Conservation (phyloP, 2,329 filamentous ascomycete species). For the Dryadomyces quercus-mongolicae region DNA sequence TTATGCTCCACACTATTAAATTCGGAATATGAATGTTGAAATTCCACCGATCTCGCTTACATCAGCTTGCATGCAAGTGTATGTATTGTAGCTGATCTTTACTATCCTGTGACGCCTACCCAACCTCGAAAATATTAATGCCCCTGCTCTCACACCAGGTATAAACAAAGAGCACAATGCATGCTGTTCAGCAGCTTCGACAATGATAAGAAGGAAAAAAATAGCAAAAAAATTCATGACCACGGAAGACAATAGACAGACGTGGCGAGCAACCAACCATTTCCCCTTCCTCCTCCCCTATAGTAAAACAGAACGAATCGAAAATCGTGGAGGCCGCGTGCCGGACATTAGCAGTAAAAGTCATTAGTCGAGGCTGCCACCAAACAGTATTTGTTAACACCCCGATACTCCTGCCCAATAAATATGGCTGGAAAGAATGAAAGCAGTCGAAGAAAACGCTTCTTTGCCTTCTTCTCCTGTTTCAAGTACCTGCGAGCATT, state of each 20-base stretch:
- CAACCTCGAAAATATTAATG: background rate
- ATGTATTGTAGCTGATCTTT: background rate
- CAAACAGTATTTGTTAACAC: background rate
- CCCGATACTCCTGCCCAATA: too few species aligned
- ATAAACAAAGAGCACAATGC: background rate
- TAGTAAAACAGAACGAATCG: background rate
- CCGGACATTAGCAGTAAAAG: background rate
- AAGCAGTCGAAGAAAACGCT: too few species aligned
- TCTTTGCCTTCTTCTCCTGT: too few species aligned
- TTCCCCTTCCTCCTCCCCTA: background rate
- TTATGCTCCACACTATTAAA: too few species aligned
- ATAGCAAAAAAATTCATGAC: background rate
- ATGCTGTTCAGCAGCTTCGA: background rate
- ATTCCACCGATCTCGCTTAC: too few species aligned
- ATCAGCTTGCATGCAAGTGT: background rate
- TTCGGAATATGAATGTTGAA: too few species aligned
- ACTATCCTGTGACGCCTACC: background rate
- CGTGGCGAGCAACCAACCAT: background rate
- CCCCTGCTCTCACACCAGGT: background rate
- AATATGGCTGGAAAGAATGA: too few species aligned
- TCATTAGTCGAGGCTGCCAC: background rate
- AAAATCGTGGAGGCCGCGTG: background rate
- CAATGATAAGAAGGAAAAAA: background rate
- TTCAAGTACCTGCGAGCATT: too few species aligned
- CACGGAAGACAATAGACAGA: constrained; percentile 1